These are phyloP conservation scores for Macrophomina pseudophaseolina DNA, from an alignment of 2,329 filamentous ascomycete genomes.

Conservation along the genomic window DNA sequence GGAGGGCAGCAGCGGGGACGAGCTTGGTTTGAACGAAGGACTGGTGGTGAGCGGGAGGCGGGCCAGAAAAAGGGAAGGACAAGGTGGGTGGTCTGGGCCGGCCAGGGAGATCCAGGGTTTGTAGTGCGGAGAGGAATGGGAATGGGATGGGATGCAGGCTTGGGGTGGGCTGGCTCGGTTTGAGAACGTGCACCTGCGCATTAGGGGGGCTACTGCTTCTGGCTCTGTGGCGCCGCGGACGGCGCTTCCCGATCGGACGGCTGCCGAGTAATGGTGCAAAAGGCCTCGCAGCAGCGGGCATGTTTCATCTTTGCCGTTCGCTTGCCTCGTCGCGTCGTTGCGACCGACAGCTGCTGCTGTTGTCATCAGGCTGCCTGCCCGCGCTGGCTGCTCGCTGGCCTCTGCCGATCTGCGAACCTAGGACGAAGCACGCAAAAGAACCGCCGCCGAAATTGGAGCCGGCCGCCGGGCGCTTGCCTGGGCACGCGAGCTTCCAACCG, in stretches of 20 bases:
- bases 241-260: constrained; percentile 5
- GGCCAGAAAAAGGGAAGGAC: constrained; percentile 18
- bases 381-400: constrained; percentile 1
- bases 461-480: not conserved
- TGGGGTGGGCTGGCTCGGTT: not conserved
- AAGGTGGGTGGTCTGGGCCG: constrained; percentile 20
- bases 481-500: not conserved
- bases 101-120: constrained; percentile 17
- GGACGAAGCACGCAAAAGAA: constrained; percentile 2
- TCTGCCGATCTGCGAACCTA: not conserved
- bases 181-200: constrained; percentile 13
- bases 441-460: constrained; percentile 14
- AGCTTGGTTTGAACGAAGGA: constrained; percentile 18
- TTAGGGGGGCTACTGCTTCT: not conserved
- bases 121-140: constrained; percentile 9
- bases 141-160: constrained; percentile 6
- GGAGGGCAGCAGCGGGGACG: constrained; percentile 14
- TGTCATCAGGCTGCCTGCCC: not conserved
- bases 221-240: constrained; percentile 11
- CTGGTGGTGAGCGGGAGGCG: constrained; percentile 22
- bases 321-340: not conserved
- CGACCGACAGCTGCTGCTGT: not conserved
- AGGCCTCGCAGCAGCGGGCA: not conserved
- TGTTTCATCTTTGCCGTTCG: constrained; percentile 14
- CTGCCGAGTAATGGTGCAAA: not conserved